A percentile compares a stretch with the other conserved stretches of the same genome.
phyloP scores from a whole-genome alignment of 352 stramenopile species.

The Phytophthora megakarya region DNA sequence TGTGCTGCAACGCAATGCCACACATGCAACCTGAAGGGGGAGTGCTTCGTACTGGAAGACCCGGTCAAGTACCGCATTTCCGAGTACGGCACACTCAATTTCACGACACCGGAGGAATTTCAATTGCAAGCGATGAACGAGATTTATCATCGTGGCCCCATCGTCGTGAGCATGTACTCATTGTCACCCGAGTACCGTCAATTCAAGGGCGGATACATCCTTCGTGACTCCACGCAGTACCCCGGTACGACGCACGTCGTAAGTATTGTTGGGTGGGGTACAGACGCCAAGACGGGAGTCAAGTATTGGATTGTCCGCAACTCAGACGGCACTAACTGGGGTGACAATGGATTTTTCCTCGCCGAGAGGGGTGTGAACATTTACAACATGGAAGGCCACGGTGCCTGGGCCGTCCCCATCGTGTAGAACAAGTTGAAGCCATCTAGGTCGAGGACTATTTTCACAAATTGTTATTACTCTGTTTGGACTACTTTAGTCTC shows the following conservation, averaged over 20 bases:
- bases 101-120: conserved; percentile 65
- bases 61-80: conserved; percentile 73
- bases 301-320: conserved; percentile 98
- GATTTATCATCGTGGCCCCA: conserved; percentile 95
- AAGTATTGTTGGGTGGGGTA: conserved; percentile 96
- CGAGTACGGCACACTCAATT: conserved; percentile 80
- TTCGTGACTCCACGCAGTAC: conserved; percentile 86
- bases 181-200: conserved; percentile 71
- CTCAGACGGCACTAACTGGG: conserved; percentile 84
- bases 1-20: conserved; percentile 74
- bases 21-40: conserved; percentile 60
- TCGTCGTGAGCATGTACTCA: conserved; percentile 93
- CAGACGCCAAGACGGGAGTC: conserved; percentile 64
- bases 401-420: conserved; percentile 73
- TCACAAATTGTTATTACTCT: background rate
- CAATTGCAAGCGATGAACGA: conserved; percentile 92
- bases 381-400: conserved; percentile 81
- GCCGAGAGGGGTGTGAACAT: conserved; percentile 73
- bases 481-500: conserved; percentile 9
- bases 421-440: conserved; percentile 38
- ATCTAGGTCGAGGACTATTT: conserved; percentile 22
- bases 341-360: conserved; percentile 74
- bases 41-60: conserved; percentile 61
- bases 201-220: conserved; percentile 92
- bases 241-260: conserved; percentile 91